Evolutionary conservation across 1,284 basidiomycete species (phyloP).

Genomic region (Polyporus tsugae): DNA sequence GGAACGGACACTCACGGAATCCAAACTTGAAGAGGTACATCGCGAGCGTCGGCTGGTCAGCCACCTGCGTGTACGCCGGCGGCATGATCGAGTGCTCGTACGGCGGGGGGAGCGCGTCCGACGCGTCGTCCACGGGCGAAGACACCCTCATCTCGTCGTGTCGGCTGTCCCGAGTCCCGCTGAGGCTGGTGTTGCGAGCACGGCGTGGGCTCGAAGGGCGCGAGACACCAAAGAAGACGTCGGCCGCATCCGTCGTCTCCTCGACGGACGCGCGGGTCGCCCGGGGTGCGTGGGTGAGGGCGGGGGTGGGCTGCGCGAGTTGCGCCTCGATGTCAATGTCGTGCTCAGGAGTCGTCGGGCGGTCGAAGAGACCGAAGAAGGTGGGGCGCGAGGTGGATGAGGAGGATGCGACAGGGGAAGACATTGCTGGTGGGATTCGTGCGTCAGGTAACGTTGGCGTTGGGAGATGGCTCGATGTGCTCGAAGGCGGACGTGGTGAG

Average conservation of each 20-base stretch:
- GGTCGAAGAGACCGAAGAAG: slow-evolving; percentile 31
- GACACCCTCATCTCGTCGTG: slow-evolving; percentile 34
- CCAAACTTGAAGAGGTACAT: slow-evolving; percentile 46
- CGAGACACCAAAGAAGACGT: slow-evolving; percentile 42
- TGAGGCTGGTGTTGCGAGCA: slow-evolving; percentile 23
- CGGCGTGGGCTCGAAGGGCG: slow-evolving; percentile 18
- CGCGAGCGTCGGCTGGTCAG: slow-evolving; percentile 43
- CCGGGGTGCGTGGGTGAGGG: slow-evolving; percentile 23
- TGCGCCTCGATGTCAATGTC: slow-evolving; percentile 24
- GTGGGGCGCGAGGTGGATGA: slow-evolving; percentile 22
- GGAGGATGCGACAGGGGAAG: slow-evolving; percentile 17
- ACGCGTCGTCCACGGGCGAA: slow-evolving; percentile 19
- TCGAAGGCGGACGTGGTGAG: slow-evolving; percentile 4
- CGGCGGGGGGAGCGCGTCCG: slow-evolving; percentile 34
- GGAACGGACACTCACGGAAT: slow-evolving; percentile 36
- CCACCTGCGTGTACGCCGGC: slow-evolving; percentile 37
- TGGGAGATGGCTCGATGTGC: neutral
- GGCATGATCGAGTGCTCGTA: slow-evolving; percentile 36
- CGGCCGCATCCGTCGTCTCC: slow-evolving; percentile 36
- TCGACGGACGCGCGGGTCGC: slow-evolving; percentile 20
- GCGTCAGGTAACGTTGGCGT: slow-evolving; percentile 13
- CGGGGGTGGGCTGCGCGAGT: slow-evolving; percentile 16
- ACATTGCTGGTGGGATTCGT: slow-evolving; percentile 12
- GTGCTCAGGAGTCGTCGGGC: slow-evolving; percentile 22
- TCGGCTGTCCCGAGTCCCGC: slow-evolving; percentile 40